These are phyloP conservation scores for Gnaphalium uliginosum DNA, from an alignment of 129 eudicot species.

Conservation along the genomic window DNA sequence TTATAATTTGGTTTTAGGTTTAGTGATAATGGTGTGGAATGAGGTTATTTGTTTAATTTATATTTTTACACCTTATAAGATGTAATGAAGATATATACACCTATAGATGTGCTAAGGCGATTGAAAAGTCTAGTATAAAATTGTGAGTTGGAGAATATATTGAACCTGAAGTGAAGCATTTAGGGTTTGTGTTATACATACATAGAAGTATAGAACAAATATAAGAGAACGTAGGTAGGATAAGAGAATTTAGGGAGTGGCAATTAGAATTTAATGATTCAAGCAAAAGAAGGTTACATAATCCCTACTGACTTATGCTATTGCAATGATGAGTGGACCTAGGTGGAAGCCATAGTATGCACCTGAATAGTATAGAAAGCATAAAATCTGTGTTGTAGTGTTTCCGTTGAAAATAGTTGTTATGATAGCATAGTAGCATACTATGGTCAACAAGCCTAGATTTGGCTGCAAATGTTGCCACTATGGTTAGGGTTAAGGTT, in stretches of 20 bases:
- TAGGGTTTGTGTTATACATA: conserved; percentile 18
- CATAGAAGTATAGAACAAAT: neutral
- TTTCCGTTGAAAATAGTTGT: neutral
- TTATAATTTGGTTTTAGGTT: conserved; percentile 5
- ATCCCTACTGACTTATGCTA: neutral
- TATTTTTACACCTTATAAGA: too few relatives aligned
- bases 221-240: neutral
- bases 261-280: neutral
- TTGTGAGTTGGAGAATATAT: neutral
- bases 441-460: neutral
- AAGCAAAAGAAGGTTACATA: neutral
- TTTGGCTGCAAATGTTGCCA: conserved; percentile 15
- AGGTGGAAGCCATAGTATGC: neutral
- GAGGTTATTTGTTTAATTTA: neutral
- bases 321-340: neutral
- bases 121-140: neutral
- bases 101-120: neutral
- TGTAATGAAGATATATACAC: too few relatives aligned
- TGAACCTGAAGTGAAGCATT: neutral
- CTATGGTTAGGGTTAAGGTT: neutral
- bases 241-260: neutral
- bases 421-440: conserved; percentile 13
- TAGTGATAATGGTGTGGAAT: conserved; percentile 9
- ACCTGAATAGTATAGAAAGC: neutral
- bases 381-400: neutral